Percentiles rank a stretch among this genome's conserved stretches.
Conservation (phyloP, 2,329 filamentous ascomycete genomes). For the Colletotrichum sp. region DNA sequence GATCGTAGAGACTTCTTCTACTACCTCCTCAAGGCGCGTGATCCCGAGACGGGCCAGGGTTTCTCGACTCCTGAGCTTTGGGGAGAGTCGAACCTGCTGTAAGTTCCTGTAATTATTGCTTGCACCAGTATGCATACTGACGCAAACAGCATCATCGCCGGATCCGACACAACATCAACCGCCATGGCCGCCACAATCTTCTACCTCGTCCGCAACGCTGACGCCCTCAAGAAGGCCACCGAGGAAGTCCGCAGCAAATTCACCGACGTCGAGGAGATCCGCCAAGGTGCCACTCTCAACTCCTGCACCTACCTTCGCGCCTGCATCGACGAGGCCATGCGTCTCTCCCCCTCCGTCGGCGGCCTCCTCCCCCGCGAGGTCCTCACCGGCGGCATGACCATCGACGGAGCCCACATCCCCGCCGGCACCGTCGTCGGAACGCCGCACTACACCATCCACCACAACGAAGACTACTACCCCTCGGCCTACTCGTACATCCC, state of each 20-base stretch:
- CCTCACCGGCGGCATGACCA: constrained; percentile 55
- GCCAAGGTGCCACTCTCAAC: constrained; percentile 52
- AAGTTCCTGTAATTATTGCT: constrained; percentile 7
- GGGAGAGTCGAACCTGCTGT: constrained; percentile 73
- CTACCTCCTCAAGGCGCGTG: constrained; percentile 73
- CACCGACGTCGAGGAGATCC: constrained; percentile 57
- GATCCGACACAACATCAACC: constrained; percentile 75
- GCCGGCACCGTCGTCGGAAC: constrained; percentile 67
- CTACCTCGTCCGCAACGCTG: constrained; percentile 62
- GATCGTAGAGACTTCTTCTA: constrained; percentile 79
- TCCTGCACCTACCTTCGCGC: constrained; percentile 65
- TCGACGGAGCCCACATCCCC: constrained; percentile 60
- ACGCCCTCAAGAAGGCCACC: constrained; percentile 50
- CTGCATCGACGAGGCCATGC: constrained; percentile 71
- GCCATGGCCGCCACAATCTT: constrained; percentile 68
- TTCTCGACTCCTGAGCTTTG: constrained; percentile 71
- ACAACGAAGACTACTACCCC: constrained; percentile 67
- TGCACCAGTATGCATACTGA: constrained; percentile 22
- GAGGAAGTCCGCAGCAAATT: constrained; percentile 60
- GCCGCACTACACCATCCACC: constrained; percentile 72
- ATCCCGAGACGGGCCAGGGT: constrained; percentile 72
- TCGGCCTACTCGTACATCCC: constrained; percentile 63
- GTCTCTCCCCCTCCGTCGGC: constrained; percentile 65
- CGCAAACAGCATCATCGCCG: constrained; percentile 64
- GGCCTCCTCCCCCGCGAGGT: constrained; percentile 66